Evolutionary conservation across 2,329 filamentous ascomycete species (phyloP), one percentile per base, ranked within the genome.

Genomic region (Dissoconium aciculare): DNA sequence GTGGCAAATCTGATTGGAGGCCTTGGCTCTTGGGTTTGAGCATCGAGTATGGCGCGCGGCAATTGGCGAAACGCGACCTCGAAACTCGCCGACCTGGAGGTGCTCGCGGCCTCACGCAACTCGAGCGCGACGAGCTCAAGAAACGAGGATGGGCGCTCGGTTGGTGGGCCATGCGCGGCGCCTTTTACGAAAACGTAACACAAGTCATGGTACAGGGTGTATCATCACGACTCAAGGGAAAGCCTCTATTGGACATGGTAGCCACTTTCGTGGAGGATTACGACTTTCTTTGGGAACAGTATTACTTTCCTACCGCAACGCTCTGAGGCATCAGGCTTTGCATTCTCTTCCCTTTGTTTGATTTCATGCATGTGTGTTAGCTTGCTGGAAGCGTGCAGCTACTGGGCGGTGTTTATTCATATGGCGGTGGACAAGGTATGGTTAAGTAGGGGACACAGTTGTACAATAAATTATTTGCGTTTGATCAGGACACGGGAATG

Each of bases 151-250:
- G 84, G 83, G 75, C 74, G 2, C 77, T 94, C 64, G 79, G 75
- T 12, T 95, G 89, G 87, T 98, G 89, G 89, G 60, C 70, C 15
- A 89, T 98, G 82, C 73, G 87, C 37, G 87, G 89, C n/a, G 84
- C 85, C 2, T 92, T 92, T 46, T 98, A 98, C 57, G 82, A 95
- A 57, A 82, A 84, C 46, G 67, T 94, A 37, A 92, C 83, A 28
- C 71, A 69, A 45, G 57, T 63, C 5, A 69, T 68, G 60, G 60
- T 77, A 32, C 81, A 80, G 56, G 70, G 72, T 4, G 56, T 87
- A 10, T 75, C 87, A 5, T 63, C 64, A 16, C 78, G 74, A 47
- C 67, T 93, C 42, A 75, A 65, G 50, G 63, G 73, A 42, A 78
- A 76, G 49, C 74, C 79, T 31, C 65, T 93, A 55, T 70, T 91